Evolutionary conservation across 345 rosid genomes (phyloP), one percentile per base, ranked within the genome.

Genomic region (Trapa bicornis): DNA sequence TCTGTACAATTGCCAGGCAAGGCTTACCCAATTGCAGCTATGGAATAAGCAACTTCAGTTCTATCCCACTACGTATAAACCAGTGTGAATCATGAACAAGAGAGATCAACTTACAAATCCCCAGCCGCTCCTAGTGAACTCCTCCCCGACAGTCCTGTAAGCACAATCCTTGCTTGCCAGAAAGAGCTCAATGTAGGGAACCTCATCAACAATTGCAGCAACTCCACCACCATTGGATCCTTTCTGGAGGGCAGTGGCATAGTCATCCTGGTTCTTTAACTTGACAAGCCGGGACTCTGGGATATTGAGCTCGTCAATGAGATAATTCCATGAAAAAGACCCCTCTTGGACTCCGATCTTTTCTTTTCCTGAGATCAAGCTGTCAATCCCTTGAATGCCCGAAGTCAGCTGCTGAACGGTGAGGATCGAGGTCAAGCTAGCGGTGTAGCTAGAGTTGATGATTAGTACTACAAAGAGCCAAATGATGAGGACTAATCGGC

Each of bases 391-490:
- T 75, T 79, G 81, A 39, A 93, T 86, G 45, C 88, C 76, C 3
- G 97, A 90, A 15, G 92, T 79, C 67, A 93, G 72, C 72, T 90
- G 89, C 75, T 90, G 97, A 66, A 88, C 96, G 0, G 98, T 93
- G 68, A 93, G 94, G 80, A 93, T 88, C 33, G 98, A 93, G 11
- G 94, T 93, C 82, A 93, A 82, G 73, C 97, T 93, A 33, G 97
- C 98, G 0, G 98, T 93, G 82, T 90, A 93, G 80, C 98, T 93
- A 71, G 97, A 93, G 72, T 93, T 93, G 84, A 93, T 93, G 54
- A 93, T 87, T 74, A 93, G 75, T 67, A 93, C 98, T 35, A 93
- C 94, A 67, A 87, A 93, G 53, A 93, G 80, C 98, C 97, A 93
- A 71, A 93, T 75, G 77, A 93, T 86, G 70, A 93, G 80, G 70